These are phyloP conservation scores for Grammothele lineata DNA, from an alignment of 768 basidiomycete species.

Conservation along the genomic window DNA sequence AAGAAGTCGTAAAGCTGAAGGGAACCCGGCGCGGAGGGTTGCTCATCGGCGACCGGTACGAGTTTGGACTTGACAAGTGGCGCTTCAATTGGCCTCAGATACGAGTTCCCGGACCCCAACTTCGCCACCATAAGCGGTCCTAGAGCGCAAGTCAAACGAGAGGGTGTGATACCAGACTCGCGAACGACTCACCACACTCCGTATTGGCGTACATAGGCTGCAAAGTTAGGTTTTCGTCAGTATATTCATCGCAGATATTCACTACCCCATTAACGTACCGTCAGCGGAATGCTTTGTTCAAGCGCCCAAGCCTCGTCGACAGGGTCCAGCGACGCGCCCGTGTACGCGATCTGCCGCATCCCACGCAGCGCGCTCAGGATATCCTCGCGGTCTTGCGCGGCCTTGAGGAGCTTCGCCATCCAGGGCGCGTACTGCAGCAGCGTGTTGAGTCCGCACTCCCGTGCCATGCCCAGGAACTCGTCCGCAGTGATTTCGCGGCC, in stretches of 20 bases:
- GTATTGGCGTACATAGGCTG: slow-evolving; percentile 17
- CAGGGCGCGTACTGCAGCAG: slow-evolving; percentile 18
- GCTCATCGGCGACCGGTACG: slow-evolving; percentile 2
- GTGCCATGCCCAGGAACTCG: slow-evolving; percentile 15
- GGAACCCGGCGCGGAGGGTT: neutral
- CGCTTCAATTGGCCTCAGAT: slow-evolving; percentile 6
- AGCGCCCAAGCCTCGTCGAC: slow-evolving; percentile 18
- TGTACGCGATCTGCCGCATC: slow-evolving; percentile 17
- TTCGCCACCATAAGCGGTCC: slow-evolving; percentile 14
- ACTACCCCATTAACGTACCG: slow-evolving; percentile 3
- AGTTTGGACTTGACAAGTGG: slow-evolving; percentile 7
- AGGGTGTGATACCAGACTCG: no score
- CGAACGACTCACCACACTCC: slow-evolving; percentile 7
- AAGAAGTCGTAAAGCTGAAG: slow-evolving; percentile 14
- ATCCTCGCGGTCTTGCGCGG: slow-evolving; percentile 9
- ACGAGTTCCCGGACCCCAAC: slow-evolving; percentile 9
- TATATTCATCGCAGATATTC: no score
- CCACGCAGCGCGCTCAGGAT: slow-evolving; percentile 13
- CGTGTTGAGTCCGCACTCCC: slow-evolving; percentile 15
- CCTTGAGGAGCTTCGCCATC: slow-evolving; percentile 14
- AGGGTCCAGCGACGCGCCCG: slow-evolving; percentile 15
- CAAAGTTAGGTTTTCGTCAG: no score
- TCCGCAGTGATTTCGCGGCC: slow-evolving; percentile 13
- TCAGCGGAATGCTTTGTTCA: slow-evolving; percentile 13
- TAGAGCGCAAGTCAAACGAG: neutral